These are phyloP conservation scores for Benincasa hispida DNA, from an alignment of 306 rosid species.

Conservation along the genomic window DNA sequence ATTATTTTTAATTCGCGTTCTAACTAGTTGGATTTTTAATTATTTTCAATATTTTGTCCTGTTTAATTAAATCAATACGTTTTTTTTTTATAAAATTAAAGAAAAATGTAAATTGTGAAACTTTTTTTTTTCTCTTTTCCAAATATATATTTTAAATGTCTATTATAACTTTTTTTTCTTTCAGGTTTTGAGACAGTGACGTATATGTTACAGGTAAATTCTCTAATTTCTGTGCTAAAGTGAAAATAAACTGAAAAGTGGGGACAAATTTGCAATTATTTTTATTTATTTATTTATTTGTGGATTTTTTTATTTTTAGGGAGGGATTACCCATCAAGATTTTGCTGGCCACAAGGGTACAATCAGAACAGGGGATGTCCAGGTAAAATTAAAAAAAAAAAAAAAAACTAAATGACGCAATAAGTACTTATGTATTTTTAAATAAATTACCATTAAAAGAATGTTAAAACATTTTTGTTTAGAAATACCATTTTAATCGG, in stretches of 20 bases:
- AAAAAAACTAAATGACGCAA: not conserved
- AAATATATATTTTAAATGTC: too few species aligned
- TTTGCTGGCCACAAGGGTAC: constrained; percentile 94
- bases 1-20: not conserved
- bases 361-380: constrained; percentile 73
- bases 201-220: constrained; percentile 23
- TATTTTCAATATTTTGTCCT: not conserved
- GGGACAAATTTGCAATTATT: not conserved
- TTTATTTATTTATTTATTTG: not conserved
- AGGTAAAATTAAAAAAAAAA: constrained; percentile 26
- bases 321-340: constrained; percentile 91
- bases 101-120: too few species aligned
- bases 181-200: constrained; percentile 13
- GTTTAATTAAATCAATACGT: not conserved
- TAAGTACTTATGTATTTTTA: not conserved
- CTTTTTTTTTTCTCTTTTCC: too few species aligned
- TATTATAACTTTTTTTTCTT: not conserved
- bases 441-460: too few species aligned
- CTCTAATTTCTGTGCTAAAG: not conserved
- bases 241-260: not conserved
- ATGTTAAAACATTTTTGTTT: not conserved
- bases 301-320: constrained; percentile 34
- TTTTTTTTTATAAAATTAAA: too few species aligned
- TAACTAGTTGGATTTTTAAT: not conserved
- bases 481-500: too few species aligned